These are phyloP conservation scores for Suillus paluster DNA, from an alignment of 768 basidiomycete genomes.

Conservation along the genomic window DNA sequence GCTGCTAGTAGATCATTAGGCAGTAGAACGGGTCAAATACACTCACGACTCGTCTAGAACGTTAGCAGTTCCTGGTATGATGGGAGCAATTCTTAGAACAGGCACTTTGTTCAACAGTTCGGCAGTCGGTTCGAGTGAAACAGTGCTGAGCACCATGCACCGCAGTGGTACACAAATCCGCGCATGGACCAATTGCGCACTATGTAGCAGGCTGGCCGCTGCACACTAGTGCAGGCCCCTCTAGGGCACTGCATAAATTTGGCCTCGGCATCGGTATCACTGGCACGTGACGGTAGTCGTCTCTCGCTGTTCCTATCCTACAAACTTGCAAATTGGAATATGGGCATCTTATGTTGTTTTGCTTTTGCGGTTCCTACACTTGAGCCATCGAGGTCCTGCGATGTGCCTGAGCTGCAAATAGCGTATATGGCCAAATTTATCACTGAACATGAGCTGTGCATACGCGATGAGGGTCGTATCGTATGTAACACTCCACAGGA, in stretches of 20 bases:
- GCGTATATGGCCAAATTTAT: background rate
- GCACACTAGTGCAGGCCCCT: too few species aligned
- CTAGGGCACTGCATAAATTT: background rate
- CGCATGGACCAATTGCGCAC: background rate
- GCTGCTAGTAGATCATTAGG: background rate
- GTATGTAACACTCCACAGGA: background rate
- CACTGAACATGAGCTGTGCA: background rate
- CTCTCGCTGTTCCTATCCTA: background rate
- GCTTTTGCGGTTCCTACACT: background rate
- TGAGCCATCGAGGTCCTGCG: background rate
- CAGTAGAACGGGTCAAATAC: background rate
- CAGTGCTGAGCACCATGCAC: background rate
- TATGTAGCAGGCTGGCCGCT: too few species aligned
- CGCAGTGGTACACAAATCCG: background rate
- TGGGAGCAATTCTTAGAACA: constrained; percentile 1
- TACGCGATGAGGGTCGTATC: background rate
- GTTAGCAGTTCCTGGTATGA: background rate
- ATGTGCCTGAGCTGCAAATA: background rate
- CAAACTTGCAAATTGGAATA: too few species aligned
- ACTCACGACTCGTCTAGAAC: background rate
- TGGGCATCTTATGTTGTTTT: background rate
- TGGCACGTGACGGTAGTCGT: background rate
- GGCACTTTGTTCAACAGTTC: background rate
- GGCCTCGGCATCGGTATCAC: background rate
- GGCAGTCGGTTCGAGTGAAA: background rate